Evolutionary conservation across 805 yeast species (phyloP), one percentile per base, ranked within the genome.

Genomic region (Lachancea cidri): DNA sequence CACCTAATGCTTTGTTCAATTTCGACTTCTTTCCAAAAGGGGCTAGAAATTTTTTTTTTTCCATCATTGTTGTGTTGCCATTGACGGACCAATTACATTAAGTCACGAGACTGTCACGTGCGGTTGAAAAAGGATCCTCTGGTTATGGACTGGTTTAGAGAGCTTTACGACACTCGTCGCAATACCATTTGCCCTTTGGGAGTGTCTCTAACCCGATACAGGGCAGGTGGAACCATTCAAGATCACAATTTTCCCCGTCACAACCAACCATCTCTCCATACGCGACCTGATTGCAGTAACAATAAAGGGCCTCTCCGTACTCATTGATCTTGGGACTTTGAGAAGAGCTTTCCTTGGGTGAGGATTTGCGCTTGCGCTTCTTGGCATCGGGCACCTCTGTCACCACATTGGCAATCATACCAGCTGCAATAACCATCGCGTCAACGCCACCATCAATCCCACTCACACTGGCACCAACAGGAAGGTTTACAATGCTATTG

Each of bases 261-360:
- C 98, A 93, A 2, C 95, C 98, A 45, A 93, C 97, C 98, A 93
- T 93, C 57, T 93, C 98, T 15, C 98, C 98, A 59, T 85, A 93
- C 4, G 97, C 91, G 0, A 89, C 95, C 60, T 89, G 96, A 60
- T 88, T 86, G 67, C 98, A 93, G 67, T 91, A 89, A 64, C 98
- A 93, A 61, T 91, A 91, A 2, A 88, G 77, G 1, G 95, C 95
- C 55, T 89, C 97, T 17, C 70, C 72, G 36, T 59, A 63, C 19
- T 61, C 67, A 42, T 64, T 56, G 44, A 57, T 45, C 52, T 54
- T 45, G 38, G 43, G 33, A 41, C 41, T 13, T 36, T 36, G 34
- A 17, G 32, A 25, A 36, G 39, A 25, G 29, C 41, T 36, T 17
- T 41, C 44, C 33, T 36, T 31, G 33, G 36, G 17, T n/a, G 29